Evolutionary conservation across 257 asterid species (phyloP), one percentile per base, ranked within the genome.

Genomic region (Voacanga thouarsii): DNA sequence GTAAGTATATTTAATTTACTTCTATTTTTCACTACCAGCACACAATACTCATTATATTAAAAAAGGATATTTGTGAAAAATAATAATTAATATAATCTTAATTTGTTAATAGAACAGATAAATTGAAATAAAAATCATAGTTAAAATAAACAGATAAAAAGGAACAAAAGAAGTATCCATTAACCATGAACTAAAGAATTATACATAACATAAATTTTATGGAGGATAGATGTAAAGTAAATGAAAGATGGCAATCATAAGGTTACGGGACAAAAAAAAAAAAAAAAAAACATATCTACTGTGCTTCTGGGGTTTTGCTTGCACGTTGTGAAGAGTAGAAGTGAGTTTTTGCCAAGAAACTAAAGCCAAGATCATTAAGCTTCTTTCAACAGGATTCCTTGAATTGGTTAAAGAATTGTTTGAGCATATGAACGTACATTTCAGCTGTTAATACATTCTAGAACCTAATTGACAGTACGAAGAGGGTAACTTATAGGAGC

Each of bases 361-460:
- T 71, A 60, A 37, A 41, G 8, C 69, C 44, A 77, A 49, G n/a
- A 74, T 16, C 7, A 57, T 45, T 60, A 63, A 61, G 67, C 74
- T 72, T 79, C 74, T 71, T 71, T 16, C 66, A 37, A 18, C 16
- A 67, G 39, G 15, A 39, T 47, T 37, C 44, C 65, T 60, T 9
- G 67, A 59, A 65, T 71, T 59, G 59, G 7, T 70, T 21, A 60
- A 47, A 78, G 21, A 78, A 50, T 30, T 39, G 9, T 68, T 77
- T 45, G 12, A 23, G 19, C 30, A 60, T 59, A 60, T 71, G 28
- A 24, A 56, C 39, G 37, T 12, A 70, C 41, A 44, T 15, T 49
- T 71, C 15, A 61, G 47, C 28, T 55, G 4, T 33, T 21, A 66
- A 39, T 41, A 47, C 28, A 55, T 18, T 21, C 14, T 43, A 49